These are phyloP conservation scores for Nannochloropsis salina DNA, from an alignment of 108 stramenopile genomes.

Conservation along the genomic window DNA sequence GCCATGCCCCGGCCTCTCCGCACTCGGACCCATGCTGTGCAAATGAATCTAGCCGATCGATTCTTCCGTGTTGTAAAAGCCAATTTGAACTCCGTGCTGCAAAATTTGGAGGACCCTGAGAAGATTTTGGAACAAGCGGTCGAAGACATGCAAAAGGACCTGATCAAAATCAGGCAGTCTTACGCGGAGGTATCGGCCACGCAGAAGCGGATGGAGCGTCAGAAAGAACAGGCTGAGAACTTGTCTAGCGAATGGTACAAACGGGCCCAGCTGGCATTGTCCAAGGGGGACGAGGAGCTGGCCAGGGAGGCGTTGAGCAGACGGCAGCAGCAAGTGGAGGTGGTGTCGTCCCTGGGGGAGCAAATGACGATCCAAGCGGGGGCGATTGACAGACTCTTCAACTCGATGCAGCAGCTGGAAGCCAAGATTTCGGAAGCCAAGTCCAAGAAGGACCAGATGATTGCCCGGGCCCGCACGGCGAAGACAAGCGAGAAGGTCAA, in stretches of 20 bases:
- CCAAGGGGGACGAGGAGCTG: constrained; percentile 82
- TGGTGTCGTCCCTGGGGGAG: constrained; percentile 55
- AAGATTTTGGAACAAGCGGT: constrained; percentile 91
- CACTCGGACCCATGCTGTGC: constrained; percentile 24
- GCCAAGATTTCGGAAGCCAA: constrained; percentile 80
- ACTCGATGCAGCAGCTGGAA: constrained; percentile 87
- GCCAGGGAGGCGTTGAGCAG: constrained; percentile 82
- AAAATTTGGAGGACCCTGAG: constrained; percentile 88
- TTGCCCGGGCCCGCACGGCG: constrained; percentile 88
- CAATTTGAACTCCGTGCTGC: constrained; percentile 80
- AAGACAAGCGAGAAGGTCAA: constrained; percentile 87
- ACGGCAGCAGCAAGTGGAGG: constrained; percentile 76
- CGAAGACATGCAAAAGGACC: constrained; percentile 93
- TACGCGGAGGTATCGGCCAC: constrained; percentile 95
- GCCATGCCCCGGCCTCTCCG: neutral
- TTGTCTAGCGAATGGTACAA: constrained; percentile 84
- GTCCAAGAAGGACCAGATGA: constrained; percentile 88
- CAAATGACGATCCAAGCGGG: constrained; percentile 74
- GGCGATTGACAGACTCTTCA: constrained; percentile 76
- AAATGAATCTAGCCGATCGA: constrained; percentile 54
- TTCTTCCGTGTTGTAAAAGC: constrained; percentile 58
- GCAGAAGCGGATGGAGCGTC: constrained; percentile 68
- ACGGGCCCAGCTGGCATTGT: constrained; percentile 85
- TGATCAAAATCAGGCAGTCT: constrained; percentile 88
- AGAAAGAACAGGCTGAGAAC: constrained; percentile 55